Conservation (phyloP, 2,329 filamentous ascomycete species). For the Mollisiaceae sp. region DNA sequence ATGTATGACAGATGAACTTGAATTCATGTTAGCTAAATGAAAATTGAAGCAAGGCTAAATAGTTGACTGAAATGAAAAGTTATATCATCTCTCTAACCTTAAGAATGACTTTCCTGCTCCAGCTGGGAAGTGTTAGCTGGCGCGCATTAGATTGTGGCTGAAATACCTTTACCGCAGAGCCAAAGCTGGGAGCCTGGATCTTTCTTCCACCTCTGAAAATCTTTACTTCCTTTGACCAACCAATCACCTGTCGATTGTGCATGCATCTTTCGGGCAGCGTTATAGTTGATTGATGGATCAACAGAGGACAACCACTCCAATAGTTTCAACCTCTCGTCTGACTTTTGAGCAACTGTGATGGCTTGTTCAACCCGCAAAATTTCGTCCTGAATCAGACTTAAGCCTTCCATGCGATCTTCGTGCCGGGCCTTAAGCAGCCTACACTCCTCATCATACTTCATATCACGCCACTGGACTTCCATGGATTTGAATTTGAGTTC, state of each 20-base stretch:
- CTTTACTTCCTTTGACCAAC: conserved; percentile 12
- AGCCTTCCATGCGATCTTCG: background rate
- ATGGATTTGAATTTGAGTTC: conserved; percentile 1
- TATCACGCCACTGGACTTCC: conserved; percentile 16
- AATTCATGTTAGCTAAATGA: background rate
- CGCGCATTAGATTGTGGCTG: too few relatives aligned
- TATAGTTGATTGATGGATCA: conserved; percentile 23
- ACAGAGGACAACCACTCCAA: conserved; percentile 21
- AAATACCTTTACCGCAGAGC: conserved; percentile 24
- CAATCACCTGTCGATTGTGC: conserved; percentile 16
- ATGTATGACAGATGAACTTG: conserved; percentile 18
- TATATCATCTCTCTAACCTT: conserved; percentile 7
- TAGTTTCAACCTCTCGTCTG: background rate
- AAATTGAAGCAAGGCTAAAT: too few relatives aligned
- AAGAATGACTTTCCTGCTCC: conserved; percentile 27
- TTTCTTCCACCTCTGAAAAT: conserved; percentile 22
- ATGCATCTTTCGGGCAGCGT: conserved; percentile 4
- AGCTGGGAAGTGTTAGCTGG: conserved; percentile 18
- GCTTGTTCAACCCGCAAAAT: conserved; percentile 16
- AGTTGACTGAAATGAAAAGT: too few relatives aligned
- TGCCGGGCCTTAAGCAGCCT: background rate
- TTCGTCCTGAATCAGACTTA: background rate
- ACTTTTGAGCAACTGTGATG: conserved; percentile 5
- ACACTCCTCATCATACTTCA: conserved; percentile 6
- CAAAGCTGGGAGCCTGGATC: conserved; percentile 20